Evolutionary conservation across 2,329 filamentous ascomycete species (phyloP), one percentile per base, ranked within the genome.

Genomic region (Zasmidium angulare): DNA sequence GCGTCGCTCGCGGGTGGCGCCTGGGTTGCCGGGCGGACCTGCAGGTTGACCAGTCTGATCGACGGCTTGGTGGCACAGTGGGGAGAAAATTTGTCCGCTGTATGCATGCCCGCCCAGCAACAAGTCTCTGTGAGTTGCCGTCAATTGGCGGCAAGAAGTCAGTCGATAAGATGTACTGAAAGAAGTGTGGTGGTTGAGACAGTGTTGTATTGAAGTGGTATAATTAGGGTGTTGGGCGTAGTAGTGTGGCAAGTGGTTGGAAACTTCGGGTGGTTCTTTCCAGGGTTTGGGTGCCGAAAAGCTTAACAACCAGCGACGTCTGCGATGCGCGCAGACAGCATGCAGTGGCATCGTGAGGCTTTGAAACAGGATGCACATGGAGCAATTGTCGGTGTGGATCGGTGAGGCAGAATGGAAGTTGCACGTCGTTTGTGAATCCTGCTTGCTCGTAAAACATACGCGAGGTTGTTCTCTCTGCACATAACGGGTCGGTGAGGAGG

Each of bases 1-100:
- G 23, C 43, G 6, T 17, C 21, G 50, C 26, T 43, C 3, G 49
- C 58, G 54, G 54, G 58, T 60, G 58, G 58, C 58, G 58, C 46
- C 51, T 46, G 50, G 58, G 19, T 22, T 29, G 26, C 26, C 26
- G 26, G 19, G 31, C 52, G 52, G 57, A 51, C 51, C 57, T 54
- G 52, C 52, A 55, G 53, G 23, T 26, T n/a, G n/a, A 26, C n/a
- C n/a, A 29, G 49, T 26, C 22, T 29, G 49, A 50, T 29, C 49
- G 22, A 26, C 49, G 49, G n/a, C n/a, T n/a, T n/a, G n/a, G n/a
- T n/a, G n/a, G n/a, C 21, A n/a, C 3, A 7, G 36, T 11, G 4
- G 26, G 11, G 26, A 11, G n/a, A 43, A 43, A 43, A 43, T 43
- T 17, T 43, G 36, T 43, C 6, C n/a, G 36, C n/a, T 7, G n/a